phyloP scores from a whole-genome alignment of 208 protist genomes.

The Strigomonas culicis region DNA sequence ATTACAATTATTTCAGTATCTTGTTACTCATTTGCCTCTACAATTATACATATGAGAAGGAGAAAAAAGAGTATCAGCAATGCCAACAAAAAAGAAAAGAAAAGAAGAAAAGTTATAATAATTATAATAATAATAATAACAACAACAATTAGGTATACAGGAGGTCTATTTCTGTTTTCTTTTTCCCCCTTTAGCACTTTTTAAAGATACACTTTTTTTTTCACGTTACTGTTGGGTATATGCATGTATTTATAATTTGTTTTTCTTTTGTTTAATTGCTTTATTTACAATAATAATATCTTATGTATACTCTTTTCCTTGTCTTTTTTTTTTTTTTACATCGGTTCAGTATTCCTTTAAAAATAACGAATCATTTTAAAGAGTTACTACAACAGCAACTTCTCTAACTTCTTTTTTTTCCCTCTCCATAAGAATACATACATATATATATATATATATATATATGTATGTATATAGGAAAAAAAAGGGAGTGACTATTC shows the following conservation, averaged over 20 bases:
- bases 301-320: background rate
- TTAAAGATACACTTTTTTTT: conserved; percentile 10
- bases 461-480: conserved; percentile 1
- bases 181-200: background rate
- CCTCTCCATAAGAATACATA: background rate
- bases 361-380: background rate
- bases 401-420: background rate
- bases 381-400: too few species aligned
- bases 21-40: background rate
- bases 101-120: conserved; percentile 1
- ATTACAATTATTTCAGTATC: conserved; percentile 11
- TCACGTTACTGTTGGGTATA: background rate
- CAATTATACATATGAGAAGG: background rate
- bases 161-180: conserved; percentile 8
- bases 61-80: background rate
- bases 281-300: conserved; percentile 8
- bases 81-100: background rate
- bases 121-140: conserved; percentile 3
- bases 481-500: background rate
- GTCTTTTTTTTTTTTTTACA: conserved; percentile 15
- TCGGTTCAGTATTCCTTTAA: background rate
- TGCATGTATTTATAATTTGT: too few species aligned
- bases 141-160: conserved; percentile 8
- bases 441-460: background rate
- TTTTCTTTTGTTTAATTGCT: background rate